Evolutionary conservation across 1,284 basidiomycete genomes (phyloP).

Genomic region (Lentinula novae-zelandiae): DNA sequence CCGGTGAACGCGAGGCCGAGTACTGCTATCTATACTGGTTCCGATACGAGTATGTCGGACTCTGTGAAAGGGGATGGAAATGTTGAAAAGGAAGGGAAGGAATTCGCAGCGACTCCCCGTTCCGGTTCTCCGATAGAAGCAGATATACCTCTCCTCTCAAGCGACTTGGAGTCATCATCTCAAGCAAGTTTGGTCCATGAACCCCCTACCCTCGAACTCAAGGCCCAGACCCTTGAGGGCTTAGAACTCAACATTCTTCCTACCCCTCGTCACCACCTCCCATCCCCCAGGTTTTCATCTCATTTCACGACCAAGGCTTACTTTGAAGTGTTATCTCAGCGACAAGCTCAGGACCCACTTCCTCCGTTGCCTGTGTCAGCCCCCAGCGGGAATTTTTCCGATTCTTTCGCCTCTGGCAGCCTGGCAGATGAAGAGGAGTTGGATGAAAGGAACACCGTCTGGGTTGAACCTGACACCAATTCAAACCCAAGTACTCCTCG

Average conservation of each 20-base stretch:
- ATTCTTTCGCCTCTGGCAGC: background rate
- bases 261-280: constrained; percentile 2
- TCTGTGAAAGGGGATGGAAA: background rate
- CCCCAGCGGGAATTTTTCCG: background rate
- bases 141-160: no score
- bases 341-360: background rate
- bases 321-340: background rate
- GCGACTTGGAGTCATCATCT: background rate
- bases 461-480: background rate
- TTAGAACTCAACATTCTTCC: background rate
- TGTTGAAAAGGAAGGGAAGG: background rate
- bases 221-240: background rate
- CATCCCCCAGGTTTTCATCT: background rate
- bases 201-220: background rate
- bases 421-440: background rate
- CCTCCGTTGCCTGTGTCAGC: background rate
- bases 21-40: background rate
- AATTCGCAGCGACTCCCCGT: background rate
- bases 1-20: background rate
- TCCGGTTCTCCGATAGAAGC: background rate
- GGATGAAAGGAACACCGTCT: background rate
- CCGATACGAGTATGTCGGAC: no score
- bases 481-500: background rate
- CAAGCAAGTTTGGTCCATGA: background rate
- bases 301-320: constrained; percentile 7